Percentiles rank a stretch among this genome's conserved stretches.
phyloP scores from a whole-genome alignment of 2,329 filamentous ascomycete species.

The Daldinia eschscholtzii region DNA sequence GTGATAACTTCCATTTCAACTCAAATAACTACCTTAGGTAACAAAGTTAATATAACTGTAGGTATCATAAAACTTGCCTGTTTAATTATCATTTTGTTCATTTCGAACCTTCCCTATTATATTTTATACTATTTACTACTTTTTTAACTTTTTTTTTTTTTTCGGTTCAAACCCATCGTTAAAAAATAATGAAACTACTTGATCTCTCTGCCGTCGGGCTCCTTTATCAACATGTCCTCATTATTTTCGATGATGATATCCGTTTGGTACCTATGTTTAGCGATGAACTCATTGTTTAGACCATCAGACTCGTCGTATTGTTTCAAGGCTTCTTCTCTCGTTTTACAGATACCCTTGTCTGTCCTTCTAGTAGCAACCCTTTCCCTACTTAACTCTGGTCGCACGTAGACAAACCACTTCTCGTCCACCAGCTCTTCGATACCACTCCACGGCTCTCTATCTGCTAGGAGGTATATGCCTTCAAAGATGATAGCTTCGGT shows the following conservation, averaged over 20 bases:
- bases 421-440: slow-evolving; percentile 18
- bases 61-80: too few relatives aligned
- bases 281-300: slow-evolving; percentile 11
- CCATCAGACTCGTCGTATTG: slow-evolving; percentile 15
- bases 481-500: slow-evolving; percentile 15
- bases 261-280: slow-evolving; percentile 10
- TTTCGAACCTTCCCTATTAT: too few relatives aligned
- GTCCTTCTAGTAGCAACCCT: slow-evolving; percentile 6
- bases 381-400: slow-evolving; percentile 7
- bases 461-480: slow-evolving; percentile 10
- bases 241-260: slow-evolving; percentile 15
- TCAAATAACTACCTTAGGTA: too few relatives aligned
- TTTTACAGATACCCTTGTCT: slow-evolving; percentile 10
- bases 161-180: not conserved
- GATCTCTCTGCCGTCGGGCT: slow-evolving; percentile 11
- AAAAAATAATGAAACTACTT: not conserved
- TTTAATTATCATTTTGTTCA: too few relatives aligned
- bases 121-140: not conserved
- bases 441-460: slow-evolving; percentile 12
- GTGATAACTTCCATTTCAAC: too few relatives aligned
- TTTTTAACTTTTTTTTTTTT: not conserved
- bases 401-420: slow-evolving; percentile 14
- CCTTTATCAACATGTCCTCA: slow-evolving; percentile 16
- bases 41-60: too few relatives aligned
- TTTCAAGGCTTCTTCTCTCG: slow-evolving; percentile 15